Conservation (phyloP, 306 rosid genomes). For the Purshia tridentata region DNA sequence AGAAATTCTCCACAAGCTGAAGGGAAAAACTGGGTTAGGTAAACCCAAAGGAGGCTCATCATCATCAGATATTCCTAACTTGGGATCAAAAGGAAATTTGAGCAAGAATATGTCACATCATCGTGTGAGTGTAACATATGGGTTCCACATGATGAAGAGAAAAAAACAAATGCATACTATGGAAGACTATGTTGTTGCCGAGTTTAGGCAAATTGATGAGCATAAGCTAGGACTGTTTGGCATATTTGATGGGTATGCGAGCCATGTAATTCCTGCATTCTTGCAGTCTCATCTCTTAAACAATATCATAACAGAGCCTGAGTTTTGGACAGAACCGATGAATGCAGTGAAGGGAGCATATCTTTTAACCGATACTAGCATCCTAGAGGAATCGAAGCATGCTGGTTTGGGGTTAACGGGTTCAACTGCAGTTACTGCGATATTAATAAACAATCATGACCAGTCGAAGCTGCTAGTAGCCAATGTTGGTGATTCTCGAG, state of each 20-base stretch:
- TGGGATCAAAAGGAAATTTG: constrained; percentile 79
- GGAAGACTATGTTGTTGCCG: constrained; percentile 89
- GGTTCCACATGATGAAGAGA: constrained; percentile 87
- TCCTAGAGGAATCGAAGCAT: constrained; percentile 52
- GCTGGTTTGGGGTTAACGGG: constrained; percentile 82
- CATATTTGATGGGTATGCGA: constrained; percentile 90
- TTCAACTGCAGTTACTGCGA: constrained; percentile 97
- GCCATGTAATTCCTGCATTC: constrained; percentile 74
- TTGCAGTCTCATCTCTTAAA: constrained; percentile 69
- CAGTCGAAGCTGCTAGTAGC: constrained; percentile 62
- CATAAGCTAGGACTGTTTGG: constrained; percentile 91
- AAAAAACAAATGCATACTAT: constrained; percentile 57
- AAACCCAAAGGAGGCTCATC: too few species aligned
- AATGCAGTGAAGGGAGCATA: constrained; percentile 74
- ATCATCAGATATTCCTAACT: constrained; percentile 62
- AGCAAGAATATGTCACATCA: constrained; percentile 75
- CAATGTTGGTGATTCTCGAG: constrained; percentile 93
- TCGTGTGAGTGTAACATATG: constrained; percentile 47
- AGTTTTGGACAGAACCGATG: constrained; percentile 72
- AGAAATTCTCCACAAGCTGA: too few species aligned
- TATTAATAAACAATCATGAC: constrained; percentile 63
- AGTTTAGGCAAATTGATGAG: constrained; percentile 68
- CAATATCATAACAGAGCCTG: constrained; percentile 76
- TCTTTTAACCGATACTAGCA: constrained; percentile 57
- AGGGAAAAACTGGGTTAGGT: too few species aligned